Evolutionary conservation across 106 monocot species (phyloP).

Genomic region (Cymbidium sinense): DNA sequence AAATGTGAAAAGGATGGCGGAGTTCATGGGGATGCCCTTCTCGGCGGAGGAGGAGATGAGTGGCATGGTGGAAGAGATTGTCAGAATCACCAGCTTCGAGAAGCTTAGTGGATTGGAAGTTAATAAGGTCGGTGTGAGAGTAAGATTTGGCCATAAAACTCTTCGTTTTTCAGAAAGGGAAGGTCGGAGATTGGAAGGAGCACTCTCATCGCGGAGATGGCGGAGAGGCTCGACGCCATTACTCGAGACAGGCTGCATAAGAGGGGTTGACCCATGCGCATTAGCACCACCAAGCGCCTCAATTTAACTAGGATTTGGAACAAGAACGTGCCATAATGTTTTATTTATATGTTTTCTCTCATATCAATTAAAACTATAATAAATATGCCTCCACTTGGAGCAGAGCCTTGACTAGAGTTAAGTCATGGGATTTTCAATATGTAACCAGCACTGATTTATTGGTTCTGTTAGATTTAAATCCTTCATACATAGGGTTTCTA

Average conservation of each 20-base stretch:
- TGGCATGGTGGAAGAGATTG: constrained; percentile 17
- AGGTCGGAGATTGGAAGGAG: constrained; percentile 30
- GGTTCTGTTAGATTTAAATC: too few species aligned
- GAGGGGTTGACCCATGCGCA: too few species aligned
- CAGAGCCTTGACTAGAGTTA: too few species aligned
- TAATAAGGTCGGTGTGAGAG: background rate
- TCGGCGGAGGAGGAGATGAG: constrained; percentile 8
- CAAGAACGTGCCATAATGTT: too few species aligned
- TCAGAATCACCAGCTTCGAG: constrained; percentile 22
- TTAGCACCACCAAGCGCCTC: too few species aligned
- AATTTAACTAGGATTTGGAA: too few species aligned
- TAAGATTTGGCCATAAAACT: background rate
- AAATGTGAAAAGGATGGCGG: constrained; percentile 16
- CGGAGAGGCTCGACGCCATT: constrained; percentile 16
- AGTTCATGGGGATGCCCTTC: constrained; percentile 20
- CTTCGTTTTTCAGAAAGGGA: background rate
- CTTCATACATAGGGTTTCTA: too few species aligned
- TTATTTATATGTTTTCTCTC: too few species aligned
- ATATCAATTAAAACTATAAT: too few species aligned
- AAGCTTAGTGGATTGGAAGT: constrained; percentile 17
- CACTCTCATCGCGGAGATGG: constrained; percentile 24
- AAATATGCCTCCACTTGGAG: too few species aligned
- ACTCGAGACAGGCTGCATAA: constrained; percentile 4
- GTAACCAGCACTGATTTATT: too few species aligned
- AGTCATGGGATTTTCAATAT: too few species aligned